Conservation (phyloP, 2,329 filamentous ascomycete genomes). For the Ophiostoma montium region DNA sequence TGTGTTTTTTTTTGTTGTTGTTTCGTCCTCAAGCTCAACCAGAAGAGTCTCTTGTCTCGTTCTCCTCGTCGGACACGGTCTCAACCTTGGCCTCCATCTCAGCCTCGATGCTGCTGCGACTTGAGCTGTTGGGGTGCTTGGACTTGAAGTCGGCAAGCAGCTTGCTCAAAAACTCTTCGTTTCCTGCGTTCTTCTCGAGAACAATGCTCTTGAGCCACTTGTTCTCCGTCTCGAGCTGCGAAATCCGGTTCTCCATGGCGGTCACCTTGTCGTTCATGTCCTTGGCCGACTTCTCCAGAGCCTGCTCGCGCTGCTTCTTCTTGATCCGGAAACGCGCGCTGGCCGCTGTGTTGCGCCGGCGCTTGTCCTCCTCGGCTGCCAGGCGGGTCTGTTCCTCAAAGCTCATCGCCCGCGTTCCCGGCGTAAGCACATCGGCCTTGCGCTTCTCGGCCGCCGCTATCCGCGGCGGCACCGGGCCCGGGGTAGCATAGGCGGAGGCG, state of each 20-base stretch:
- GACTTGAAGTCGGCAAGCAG: slow-evolving; percentile 35
- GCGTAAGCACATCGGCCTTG: slow-evolving; percentile 28
- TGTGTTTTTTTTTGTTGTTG: neutral
- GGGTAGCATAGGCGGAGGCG: slow-evolving; percentile 17
- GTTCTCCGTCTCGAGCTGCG: slow-evolving; percentile 70
- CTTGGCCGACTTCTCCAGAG: slow-evolving; percentile 66
- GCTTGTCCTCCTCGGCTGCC: slow-evolving; percentile 80
- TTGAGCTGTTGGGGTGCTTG: slow-evolving; percentile 11
- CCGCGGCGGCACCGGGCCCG: slow-evolving; percentile 17
- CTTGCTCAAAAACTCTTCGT: slow-evolving; percentile 34
- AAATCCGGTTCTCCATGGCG: slow-evolving; percentile 56
- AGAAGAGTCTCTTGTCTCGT: slow-evolving; percentile 16
- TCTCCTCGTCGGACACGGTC: slow-evolving; percentile 14
- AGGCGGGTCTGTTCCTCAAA: slow-evolving; percentile 59
- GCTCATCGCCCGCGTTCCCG: slow-evolving; percentile 31
- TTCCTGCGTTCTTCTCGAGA: slow-evolving; percentile 64
- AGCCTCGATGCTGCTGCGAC: slow-evolving; percentile 17
- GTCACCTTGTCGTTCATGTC: slow-evolving; percentile 72
- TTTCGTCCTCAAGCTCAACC: slow-evolving; percentile 8
- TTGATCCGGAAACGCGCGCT: slow-evolving; percentile 83
- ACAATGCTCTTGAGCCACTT: slow-evolving; percentile 70
- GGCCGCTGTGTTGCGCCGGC: slow-evolving; percentile 75
- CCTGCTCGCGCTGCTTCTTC: slow-evolving; percentile 90
- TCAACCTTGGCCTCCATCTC: slow-evolving; percentile 16
- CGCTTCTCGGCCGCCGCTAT: slow-evolving; percentile 26